phyloP scores from a whole-genome alignment of 768 basidiomycete species.

The Lactifluus hygrophoroides region DNA sequence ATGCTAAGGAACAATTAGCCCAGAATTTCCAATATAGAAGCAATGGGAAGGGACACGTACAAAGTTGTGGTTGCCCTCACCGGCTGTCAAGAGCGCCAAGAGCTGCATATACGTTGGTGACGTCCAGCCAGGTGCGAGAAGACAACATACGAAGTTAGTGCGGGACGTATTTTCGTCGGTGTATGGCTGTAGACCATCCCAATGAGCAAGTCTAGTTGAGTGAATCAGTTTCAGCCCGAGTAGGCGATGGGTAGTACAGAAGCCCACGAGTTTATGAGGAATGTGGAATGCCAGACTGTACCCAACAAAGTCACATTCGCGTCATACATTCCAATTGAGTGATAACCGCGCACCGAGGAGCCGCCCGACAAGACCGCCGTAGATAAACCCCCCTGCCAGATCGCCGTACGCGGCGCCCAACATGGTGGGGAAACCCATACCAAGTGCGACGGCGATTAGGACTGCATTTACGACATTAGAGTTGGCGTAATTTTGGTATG shows the following conservation, averaged over 20 bases:
- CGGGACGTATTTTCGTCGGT: slow-evolving; percentile 73
- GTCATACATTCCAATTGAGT: neutral
- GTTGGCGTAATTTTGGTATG: neutral
- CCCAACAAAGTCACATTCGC: neutral
- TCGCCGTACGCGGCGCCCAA: slow-evolving; percentile 57
- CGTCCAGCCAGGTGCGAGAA: neutral
- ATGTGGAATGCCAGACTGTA: slow-evolving; percentile 70
- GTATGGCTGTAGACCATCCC: slow-evolving; percentile 74
- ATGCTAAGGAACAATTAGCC: slow-evolving; percentile 30
- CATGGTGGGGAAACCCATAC: slow-evolving; percentile 48
- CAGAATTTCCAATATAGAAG: neutral
- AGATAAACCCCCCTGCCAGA: slow-evolving; percentile 56
- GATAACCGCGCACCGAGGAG: slow-evolving; percentile 41
- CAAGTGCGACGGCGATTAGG: slow-evolving; percentile 48
- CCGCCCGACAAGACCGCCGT: slow-evolving; percentile 58
- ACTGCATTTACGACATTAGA: slow-evolving; percentile 32
- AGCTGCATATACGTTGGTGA: slow-evolving; percentile 32
- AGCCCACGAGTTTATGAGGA: slow-evolving; percentile 60
- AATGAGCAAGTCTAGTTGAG: slow-evolving; percentile 59
- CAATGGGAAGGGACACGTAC: slow-evolving; percentile 33
- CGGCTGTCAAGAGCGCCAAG: slow-evolving; percentile 59
- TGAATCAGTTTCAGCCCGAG: neutral
- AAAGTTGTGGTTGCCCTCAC: slow-evolving; percentile 76
- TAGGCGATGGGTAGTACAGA: neutral
- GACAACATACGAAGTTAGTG: slow-evolving; percentile 51